These are phyloP conservation scores for Penicillium maclennaniae DNA, from an alignment of 495 filamentous ascomycete genomes.

Conservation along the genomic window DNA sequence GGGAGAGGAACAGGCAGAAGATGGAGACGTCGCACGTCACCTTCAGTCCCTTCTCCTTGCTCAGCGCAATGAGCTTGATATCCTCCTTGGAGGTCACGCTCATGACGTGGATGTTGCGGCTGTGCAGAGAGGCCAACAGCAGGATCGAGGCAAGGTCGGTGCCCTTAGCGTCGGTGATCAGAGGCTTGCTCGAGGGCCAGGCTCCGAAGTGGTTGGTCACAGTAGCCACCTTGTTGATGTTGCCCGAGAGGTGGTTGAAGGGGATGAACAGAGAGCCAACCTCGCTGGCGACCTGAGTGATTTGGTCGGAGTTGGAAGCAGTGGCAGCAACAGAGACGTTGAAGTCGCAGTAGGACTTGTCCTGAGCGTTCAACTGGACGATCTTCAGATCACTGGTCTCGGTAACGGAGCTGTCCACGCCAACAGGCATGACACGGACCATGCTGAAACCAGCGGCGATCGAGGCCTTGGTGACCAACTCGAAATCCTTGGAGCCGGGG, in stretches of 20 bases:
- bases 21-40: slow-evolving; percentile 84
- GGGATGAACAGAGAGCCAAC: slow-evolving; percentile 85
- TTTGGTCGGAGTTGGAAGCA: slow-evolving; percentile 70
- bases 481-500: slow-evolving; percentile 63
- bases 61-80: slow-evolving; percentile 72
- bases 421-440: slow-evolving; percentile 78
- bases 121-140: slow-evolving; percentile 76
- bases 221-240: slow-evolving; percentile 81
- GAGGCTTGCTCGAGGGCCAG: slow-evolving; percentile 79
- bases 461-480: slow-evolving; percentile 68
- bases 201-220: slow-evolving; percentile 77
- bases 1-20: slow-evolving; percentile 75
- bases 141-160: slow-evolving; percentile 79
- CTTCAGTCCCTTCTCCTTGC: slow-evolving; percentile 78
- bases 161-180: slow-evolving; percentile 81
- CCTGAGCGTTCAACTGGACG: slow-evolving; percentile 71
- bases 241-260: slow-evolving; percentile 81
- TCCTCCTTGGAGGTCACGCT: slow-evolving; percentile 81
- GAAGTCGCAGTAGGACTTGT: slow-evolving; percentile 70
- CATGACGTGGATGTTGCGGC: slow-evolving; percentile 78
- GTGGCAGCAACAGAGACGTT: slow-evolving; percentile 84
- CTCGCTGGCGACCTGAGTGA: slow-evolving; percentile 66
- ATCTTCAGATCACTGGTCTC: slow-evolving; percentile 68
- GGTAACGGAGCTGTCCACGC: slow-evolving; percentile 66
- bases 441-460: slow-evolving; percentile 77